Conservation (phyloP, 805 yeast genomes). For the Blastobotrys robertii region DNA sequence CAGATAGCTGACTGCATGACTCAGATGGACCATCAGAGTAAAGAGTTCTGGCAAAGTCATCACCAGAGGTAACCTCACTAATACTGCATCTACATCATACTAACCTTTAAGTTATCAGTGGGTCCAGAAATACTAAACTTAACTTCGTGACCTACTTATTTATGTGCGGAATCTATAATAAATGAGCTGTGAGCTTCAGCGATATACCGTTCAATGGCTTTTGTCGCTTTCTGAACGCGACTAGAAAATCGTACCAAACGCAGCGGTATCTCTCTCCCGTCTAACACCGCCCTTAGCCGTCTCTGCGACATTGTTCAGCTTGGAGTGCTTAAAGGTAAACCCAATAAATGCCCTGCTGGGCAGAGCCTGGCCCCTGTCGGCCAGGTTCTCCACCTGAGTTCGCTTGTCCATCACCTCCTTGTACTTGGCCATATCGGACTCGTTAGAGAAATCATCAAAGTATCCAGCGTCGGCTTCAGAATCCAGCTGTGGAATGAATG, state of each 20-base stretch:
- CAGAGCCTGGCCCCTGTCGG: conserved; percentile 50
- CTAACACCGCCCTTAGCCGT: conserved; percentile 1
- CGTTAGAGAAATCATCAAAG: conserved; percentile 94
- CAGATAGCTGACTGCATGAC: conserved; percentile 39
- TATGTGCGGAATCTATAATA: no score
- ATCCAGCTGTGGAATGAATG: conserved; percentile 93
- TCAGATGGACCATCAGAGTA: conserved; percentile 24
- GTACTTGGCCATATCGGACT: conserved; percentile 94
- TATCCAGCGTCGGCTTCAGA: conserved; percentile 98
- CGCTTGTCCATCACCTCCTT: conserved; percentile 94
- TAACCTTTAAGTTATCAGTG: background rate
- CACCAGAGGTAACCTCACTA: background rate
- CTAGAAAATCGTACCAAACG: conserved; percentile 17
- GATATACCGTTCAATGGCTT: no score
- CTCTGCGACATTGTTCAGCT: conserved; percentile 14
- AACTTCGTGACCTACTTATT: no score
- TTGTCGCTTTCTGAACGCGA: background rate
- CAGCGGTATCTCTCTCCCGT: conserved; percentile 6
- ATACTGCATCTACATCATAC: background rate
- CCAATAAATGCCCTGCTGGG: conserved; percentile 75
- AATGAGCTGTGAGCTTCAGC: no score
- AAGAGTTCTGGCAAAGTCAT: conserved; percentile 20
- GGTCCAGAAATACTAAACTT: no score
- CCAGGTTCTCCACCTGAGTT: conserved; percentile 69
- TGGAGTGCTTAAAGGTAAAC: conserved; percentile 85